Evolutionary conservation across 164 flowering plant genomes (phyloP).

Genomic region (Vitis rupestris): DNA sequence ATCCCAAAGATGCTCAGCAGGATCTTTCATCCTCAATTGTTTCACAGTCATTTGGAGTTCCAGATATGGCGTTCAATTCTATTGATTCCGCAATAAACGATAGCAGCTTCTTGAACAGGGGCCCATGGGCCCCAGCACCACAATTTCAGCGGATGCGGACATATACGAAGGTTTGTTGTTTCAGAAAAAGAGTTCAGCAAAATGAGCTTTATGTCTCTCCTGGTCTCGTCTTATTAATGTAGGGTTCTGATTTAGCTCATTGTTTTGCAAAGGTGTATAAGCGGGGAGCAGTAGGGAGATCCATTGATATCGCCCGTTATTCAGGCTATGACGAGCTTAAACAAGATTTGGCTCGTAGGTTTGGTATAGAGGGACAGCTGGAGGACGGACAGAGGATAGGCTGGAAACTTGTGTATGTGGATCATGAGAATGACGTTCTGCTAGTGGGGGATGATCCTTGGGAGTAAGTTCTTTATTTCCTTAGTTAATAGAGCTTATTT

Average conservation of each 20-base stretch:
- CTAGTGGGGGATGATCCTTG: conserved; percentile 99
- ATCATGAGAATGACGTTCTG: conserved; percentile 87
- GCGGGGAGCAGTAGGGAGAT: conserved; percentile 97
- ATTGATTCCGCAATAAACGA: conserved; percentile 79
- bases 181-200: background rate
- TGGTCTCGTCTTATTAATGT: background rate
- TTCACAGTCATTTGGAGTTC: conserved; percentile 91
- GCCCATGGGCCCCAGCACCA: conserved; percentile 65
- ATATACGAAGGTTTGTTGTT: conserved; percentile 71
- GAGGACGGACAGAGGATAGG: conserved; percentile 86
- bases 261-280: conserved; percentile 69
- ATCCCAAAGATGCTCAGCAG: conserved; percentile 69
- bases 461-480: conserved; percentile 68
- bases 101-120: conserved; percentile 52
- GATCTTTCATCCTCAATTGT: conserved; percentile 87
- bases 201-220: background rate
- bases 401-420: conserved; percentile 96
- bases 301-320: conserved; percentile 87
- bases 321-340: conserved; percentile 92
- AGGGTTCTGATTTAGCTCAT: conserved; percentile 10
- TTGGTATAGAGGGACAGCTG: conserved; percentile 96
- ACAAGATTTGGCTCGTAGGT: conserved; percentile 92
- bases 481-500: background rate
- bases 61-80: conserved; percentile 77
- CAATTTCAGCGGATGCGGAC: conserved; percentile 80